Evolutionary conservation across 805 yeast species (phyloP).

Genomic region (Candida piceae): DNA sequence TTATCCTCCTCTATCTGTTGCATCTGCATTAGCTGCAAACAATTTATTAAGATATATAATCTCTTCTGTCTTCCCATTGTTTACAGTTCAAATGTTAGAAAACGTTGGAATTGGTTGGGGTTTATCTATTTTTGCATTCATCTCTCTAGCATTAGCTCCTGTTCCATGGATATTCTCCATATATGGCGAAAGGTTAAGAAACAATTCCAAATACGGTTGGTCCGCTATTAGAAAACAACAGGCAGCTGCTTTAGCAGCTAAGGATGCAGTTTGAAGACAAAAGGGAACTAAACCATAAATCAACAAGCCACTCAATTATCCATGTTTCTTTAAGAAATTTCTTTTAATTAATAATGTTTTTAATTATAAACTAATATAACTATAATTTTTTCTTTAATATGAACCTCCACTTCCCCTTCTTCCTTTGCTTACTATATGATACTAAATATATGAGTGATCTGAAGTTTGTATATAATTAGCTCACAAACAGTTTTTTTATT

Average conservation of each 20-base stretch:
- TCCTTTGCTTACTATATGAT: no score
- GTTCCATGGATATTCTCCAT: constrained; percentile 66
- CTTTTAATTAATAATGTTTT: no score
- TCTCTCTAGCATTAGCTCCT: constrained; percentile 66
- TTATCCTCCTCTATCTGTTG: constrained; percentile 71
- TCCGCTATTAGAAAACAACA: constrained; percentile 34
- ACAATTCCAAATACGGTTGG: constrained; percentile 53
- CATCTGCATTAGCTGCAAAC: constrained; percentile 89
- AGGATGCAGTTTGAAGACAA: no score
- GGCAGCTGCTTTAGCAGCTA: constrained; percentile 8
- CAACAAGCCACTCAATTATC: no score
- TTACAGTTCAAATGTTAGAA: constrained; percentile 78
- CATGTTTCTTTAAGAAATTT: no score
- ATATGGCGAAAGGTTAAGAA: constrained; percentile 56
- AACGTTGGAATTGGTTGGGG: constrained; percentile 79
- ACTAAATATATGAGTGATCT: no score
- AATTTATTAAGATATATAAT: constrained; percentile 69
- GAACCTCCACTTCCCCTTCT: no score
- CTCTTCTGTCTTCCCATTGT: constrained; percentile 79
- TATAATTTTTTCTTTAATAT: no score
- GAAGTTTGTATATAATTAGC: no score
- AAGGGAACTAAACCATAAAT: no score
- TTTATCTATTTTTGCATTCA: constrained; percentile 56
- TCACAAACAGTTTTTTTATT: no score
- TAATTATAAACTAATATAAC: no score